Base-by-base conservation (phyloP, 2,329 filamentous ascomycete species). In the Dothistroma septosporum region DNA sequence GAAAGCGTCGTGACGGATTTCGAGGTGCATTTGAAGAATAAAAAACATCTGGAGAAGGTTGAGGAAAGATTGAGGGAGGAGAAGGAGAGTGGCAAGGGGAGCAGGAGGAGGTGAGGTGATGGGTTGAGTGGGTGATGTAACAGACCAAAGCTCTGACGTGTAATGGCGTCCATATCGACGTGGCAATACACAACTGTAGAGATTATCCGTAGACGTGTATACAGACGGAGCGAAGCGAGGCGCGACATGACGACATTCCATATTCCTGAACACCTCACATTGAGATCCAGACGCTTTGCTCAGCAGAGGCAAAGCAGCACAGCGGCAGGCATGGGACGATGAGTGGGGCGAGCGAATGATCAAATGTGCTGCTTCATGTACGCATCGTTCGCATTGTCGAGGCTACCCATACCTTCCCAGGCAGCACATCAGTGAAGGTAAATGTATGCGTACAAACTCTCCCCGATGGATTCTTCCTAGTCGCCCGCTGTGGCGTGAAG, bases 1-100 rank as follows among this genome's bases (percentile, higher is more conserved):
- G 91, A 88, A 24, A 89, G 84, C 73, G 92, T 91, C 2, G 90
- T 93, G 5, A 87, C 87, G 50, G 96, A 96, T 72, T 99, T 99
- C 65, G 91, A 96, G 76, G 86, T 95, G 1, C 94, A 99, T 77
- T 80, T 97, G 53, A 90, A 88, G 75, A 97, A 96, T 75, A 85
- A 89, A 48, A 80, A 83, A 56, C 94, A 99, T 59, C 58, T 65
- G 54, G 64, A 64, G 22, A 60, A 55, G 53, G 69, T 70, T 31
- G 62, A 66, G 56, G 63, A 66, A 57, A 58, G 67, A 56, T 48
- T 41, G 47, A 31, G 11, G n/a, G 52, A 16, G 49, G 24, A 33
- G 35, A 49, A n/a, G 31, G 28, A 28, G 12, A 22, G 31, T 14
- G 44, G 55, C 12, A 50, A 14, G 55, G 32, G 16, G 47, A 58